Evolutionary conservation across 129 eudicot genomes (phyloP), one percentile per base, ranked within the genome.

Genomic region (Centrapalus pauciflorus): DNA sequence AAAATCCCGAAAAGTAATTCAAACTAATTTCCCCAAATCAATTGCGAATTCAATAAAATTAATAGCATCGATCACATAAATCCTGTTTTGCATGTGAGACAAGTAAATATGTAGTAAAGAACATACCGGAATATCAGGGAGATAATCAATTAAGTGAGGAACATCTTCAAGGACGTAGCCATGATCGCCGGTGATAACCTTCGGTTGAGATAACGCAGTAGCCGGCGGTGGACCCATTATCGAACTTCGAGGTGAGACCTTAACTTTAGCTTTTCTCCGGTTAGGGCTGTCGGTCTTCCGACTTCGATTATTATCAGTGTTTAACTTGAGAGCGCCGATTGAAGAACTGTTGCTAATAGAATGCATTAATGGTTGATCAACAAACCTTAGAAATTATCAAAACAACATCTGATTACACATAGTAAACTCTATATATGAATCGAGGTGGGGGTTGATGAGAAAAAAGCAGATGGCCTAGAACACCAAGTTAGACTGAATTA

Each of bases 101-200:
- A 52, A 32, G 32, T 17, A 27, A 14, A 58, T 45, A n/a, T n/a
- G n/a, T n/a, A n/a, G n/a, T n/a, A n/a, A n/a, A 56, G 5, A 46
- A 45, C 83, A 34, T 92, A 88, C 98, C 3, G 79, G 83, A 54
- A 82, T 89, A 51, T 82, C 32, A 35, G 86, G 82, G 37, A 85
- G 45, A 54, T 87, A 92, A 82, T 92, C 98, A 28, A 80, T 24
- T 34, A 88, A 74, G 59, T 88, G 95, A 75, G 98, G 98, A 69
- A 92, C 98, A 67, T 88, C 95, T 71, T 92, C 84, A 24, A 92
- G 90, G 0, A 82, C 77, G 56, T 69, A 92, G 30, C 95, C 98
- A 51, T 33, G 50, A 1, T 81, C 87, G 16, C 82, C 88, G 12
- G 60, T 46, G 9, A 81, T 71, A 14, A 79, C 55, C 60, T 85